Base-by-base conservation (phyloP, 139 green algal species). In the Chlamydomonas sp. region DNA sequence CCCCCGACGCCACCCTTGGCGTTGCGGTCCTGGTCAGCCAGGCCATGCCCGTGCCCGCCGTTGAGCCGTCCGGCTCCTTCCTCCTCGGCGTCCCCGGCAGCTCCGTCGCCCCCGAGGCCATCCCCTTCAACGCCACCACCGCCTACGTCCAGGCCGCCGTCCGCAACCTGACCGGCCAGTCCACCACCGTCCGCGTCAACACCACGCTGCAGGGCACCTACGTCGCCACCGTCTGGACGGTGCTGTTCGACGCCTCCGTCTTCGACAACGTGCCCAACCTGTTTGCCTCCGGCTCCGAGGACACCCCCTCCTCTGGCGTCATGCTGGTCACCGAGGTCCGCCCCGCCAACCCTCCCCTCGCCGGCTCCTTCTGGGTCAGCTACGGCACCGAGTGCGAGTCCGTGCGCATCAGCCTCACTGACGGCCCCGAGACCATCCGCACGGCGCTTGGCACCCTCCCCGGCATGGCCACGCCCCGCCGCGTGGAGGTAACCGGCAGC, bases 301-400 rank as follows among this genome's bases (percentile, higher is more conserved):
- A 63, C 57, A 77, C 57, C 1, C 84, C 84, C 57, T 49, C 7
- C 3, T 49, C 31, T 49, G 75, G 84, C 5, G 75, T 88, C 15
- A 8, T 60, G 15, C 1, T 83, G 58, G 49, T 7, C 10, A 68
- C 60, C 2, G 75, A 78, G 63, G 1, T 67, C 17, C 83, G 83
- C 16, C 4, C 20, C 18, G 75, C 84, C 17, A 83, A 77, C 17
- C 63, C 75, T 4, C 5, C 58, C 20, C 17, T 89, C 16, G n/a
- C 77, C 4, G 85, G 85, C 66, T 67, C 20, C 2, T 85, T 89
- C 68, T 2, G 5, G 1, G 12, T 89, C 8, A 9, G 59, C 59
- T 84, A 76, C n/a, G 85, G 77, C 60, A 66, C 2, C 67, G 64
- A 75, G n/a, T 89, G 85, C 85, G 77, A 81, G 18, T 77, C n/a